A percentile compares a stretch with the other conserved stretches of the same genome.
phyloP scores from a whole-genome alignment of 1,284 basidiomycete genomes.

The Tilletiopsis washingtonensis region DNA sequence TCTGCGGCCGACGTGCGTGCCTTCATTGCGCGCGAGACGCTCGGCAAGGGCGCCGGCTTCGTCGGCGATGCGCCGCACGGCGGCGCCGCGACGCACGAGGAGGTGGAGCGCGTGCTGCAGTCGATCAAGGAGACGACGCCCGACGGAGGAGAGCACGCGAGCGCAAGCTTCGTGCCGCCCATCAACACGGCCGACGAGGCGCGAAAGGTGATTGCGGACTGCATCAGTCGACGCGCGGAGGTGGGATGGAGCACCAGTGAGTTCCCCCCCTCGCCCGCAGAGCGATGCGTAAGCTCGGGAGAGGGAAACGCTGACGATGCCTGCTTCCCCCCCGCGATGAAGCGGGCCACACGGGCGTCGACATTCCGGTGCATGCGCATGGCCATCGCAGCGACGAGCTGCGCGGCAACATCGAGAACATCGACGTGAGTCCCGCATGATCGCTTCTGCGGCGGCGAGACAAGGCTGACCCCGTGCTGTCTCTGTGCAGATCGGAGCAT shows the following conservation, averaged over 20 bases:
- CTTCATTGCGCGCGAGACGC: slow-evolving; percentile 18
- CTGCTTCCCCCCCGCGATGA: too few species aligned
- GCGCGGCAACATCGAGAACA: slow-evolving; percentile 48
- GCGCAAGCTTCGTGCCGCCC: slow-evolving; percentile 6
- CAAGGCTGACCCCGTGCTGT: too few species aligned
- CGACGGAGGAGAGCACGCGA: too few species aligned
- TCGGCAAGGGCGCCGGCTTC: slow-evolving; percentile 16
- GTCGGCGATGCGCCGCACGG: slow-evolving; percentile 6
- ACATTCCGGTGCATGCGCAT: slow-evolving; percentile 48
- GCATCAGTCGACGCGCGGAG: slow-evolving; percentile 42
- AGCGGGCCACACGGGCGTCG: slow-evolving; percentile 50
- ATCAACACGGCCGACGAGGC: not conserved
- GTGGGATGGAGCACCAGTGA: slow-evolving; percentile 48
- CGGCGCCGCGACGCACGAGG: slow-evolving; percentile 20
- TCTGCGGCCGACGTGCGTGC: slow-evolving; percentile 10
- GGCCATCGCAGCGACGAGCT: slow-evolving; percentile 33
- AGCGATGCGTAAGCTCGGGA: too few species aligned
- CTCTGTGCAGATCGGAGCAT: not conserved
- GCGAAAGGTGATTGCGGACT: slow-evolving; percentile 19
- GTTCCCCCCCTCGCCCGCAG: too few species aligned
- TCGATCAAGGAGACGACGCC: too few species aligned
- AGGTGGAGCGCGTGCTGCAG: slow-evolving; percentile 33
- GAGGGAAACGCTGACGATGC: too few species aligned
- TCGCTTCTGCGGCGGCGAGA: not conserved
- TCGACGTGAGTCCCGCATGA: slow-evolving; percentile 15